Evolutionary conservation across 345 rosid genomes (phyloP).

Genomic region (Salix purpurea): DNA sequence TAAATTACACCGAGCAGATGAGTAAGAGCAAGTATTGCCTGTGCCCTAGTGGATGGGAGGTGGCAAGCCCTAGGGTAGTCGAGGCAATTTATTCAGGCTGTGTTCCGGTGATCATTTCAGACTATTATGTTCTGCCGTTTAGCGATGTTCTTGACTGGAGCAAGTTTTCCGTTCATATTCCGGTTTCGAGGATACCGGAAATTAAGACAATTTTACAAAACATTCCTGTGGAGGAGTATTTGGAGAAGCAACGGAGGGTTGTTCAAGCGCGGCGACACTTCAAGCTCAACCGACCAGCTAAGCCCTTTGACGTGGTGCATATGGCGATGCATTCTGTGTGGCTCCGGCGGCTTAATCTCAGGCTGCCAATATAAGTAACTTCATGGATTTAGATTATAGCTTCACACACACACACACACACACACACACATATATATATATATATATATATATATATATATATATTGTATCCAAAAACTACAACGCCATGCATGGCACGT

Average conservation of each 20-base stretch:
- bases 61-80: constrained; percentile 53
- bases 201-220: constrained; percentile 44
- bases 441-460: no score
- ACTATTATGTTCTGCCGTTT: constrained; percentile 42
- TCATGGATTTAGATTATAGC: no score
- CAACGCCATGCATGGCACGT: no score
- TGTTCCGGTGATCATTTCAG: constrained; percentile 43
- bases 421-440: no score
- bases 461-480: no score
- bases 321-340: constrained; percentile 64
- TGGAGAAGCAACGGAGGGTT: constrained; percentile 36
- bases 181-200: constrained; percentile 32
- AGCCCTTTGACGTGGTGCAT: constrained; percentile 46
- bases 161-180: constrained; percentile 37
- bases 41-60: constrained; percentile 64
- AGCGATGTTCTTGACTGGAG: constrained; percentile 54
- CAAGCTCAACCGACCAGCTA: constrained; percentile 44
- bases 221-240: constrained; percentile 32
- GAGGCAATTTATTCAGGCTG: constrained; percentile 44
- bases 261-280: constrained; percentile 40
- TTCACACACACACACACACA: background rate
- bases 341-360: constrained; percentile 53
- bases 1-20: constrained; percentile 37
- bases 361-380: background rate
- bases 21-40: constrained; percentile 54